phyloP scores from a whole-genome alignment of 805 yeast species.

The Kuraishia ogatae region DNA sequence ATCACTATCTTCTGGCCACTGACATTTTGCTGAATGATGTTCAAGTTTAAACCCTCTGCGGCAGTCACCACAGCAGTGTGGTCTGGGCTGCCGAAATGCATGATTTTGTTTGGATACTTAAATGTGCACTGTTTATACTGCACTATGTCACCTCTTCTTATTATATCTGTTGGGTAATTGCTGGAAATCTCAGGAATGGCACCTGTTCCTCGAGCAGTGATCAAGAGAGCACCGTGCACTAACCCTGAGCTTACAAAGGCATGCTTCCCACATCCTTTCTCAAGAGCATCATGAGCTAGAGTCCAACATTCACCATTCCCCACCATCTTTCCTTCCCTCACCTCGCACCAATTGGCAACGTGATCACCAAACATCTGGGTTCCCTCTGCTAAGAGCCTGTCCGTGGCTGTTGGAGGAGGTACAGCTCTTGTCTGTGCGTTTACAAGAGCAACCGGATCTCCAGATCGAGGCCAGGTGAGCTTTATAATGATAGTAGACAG shows the following conservation, averaged over 20 bases:
- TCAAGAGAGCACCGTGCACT: conserved; percentile 34
- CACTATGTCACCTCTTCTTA: conserved; percentile 47
- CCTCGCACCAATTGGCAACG: conserved; percentile 47
- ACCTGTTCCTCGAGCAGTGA: conserved; percentile 11
- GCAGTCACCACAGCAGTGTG: conserved; percentile 34
- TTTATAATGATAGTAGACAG: conserved; percentile 26
- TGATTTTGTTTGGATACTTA: conserved; percentile 24
- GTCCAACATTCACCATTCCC: conserved; percentile 60
- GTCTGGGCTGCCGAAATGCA: conserved; percentile 41
- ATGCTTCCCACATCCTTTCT: conserved; percentile 47
- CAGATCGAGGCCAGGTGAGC: conserved; percentile 30
- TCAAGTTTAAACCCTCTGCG: conserved; percentile 18
- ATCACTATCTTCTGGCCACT: conserved; percentile 31
- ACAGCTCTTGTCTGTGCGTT: conserved; percentile 21
- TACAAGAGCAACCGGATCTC: conserved; percentile 14
- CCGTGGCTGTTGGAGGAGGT: conserved; percentile 37
- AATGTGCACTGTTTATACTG: conserved; percentile 37
- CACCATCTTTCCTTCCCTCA: conserved; percentile 34
- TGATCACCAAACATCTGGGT: conserved; percentile 37
- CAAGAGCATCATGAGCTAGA: conserved; percentile 43
- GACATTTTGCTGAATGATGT: conserved; percentile 42
- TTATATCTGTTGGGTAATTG: conserved; percentile 26
- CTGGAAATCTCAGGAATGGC: conserved; percentile 10
- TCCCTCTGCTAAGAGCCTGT: conserved; percentile 23
- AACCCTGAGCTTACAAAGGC: conserved; percentile 42